Evolutionary conservation across 805 yeast species (phyloP).

Genomic region (Yueomyces sinensis): DNA sequence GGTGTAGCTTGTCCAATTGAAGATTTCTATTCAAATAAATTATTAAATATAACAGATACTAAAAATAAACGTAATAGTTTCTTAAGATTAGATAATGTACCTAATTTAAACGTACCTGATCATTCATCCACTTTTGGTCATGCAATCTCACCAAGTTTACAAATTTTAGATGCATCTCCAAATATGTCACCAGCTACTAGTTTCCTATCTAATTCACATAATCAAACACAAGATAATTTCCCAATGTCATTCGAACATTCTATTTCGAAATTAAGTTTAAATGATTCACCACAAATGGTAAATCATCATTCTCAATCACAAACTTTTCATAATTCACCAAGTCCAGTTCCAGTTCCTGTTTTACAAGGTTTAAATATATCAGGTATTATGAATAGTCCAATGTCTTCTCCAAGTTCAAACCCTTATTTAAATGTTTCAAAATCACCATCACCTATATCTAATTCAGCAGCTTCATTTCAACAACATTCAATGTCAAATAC

Average conservation of each 20-base stretch:
- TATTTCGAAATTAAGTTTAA: background rate
- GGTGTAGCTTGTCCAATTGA: conserved; percentile 33
- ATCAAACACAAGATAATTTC: background rate
- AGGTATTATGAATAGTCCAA: no score
- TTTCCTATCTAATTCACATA: background rate
- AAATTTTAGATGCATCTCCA: background rate
- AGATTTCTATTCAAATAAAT: conserved; percentile 25
- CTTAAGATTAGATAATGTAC: background rate
- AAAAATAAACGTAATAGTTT: background rate
- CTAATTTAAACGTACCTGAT: background rate
- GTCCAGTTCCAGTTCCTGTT: no score
- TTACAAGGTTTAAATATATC: no score
- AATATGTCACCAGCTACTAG: background rate
- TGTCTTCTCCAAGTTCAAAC: no score
- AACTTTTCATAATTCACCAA: no score
- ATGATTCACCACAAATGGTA: background rate
- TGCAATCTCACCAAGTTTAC: background rate
- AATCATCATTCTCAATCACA: no score
- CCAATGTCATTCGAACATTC: background rate
- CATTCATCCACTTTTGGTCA: background rate
- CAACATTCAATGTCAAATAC: no score
- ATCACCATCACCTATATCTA: no score
- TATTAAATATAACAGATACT: no score
- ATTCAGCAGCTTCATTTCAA: no score
- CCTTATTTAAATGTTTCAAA: no score